Evolutionary conservation across 2,329 filamentous ascomycete species (phyloP), one percentile per base, ranked within the genome.

Genomic region (Grosmannia penicillata): DNA sequence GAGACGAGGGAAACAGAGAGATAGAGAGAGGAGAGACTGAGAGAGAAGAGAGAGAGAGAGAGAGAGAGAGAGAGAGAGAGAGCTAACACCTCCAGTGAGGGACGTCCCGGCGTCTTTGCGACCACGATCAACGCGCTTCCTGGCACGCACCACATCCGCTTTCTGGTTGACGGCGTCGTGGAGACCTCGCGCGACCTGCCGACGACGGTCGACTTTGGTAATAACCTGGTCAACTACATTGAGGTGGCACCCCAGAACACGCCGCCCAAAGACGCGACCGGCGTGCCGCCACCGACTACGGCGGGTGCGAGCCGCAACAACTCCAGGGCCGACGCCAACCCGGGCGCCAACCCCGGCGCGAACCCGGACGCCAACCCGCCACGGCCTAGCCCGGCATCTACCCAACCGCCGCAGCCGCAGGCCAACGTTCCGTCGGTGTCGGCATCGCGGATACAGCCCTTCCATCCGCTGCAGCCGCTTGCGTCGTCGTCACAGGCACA

Each of bases 141-240:
- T 4, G 91, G 91, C 48, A 98, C 91, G 6, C 89, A 98, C 56
- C 91, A 98, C 63, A 70, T 98, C 52, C 89, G 93, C 53, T 98
- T 96, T 61, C 72, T 98, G 48, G 86, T 95, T 36, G 89, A 96
- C 60, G 83, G 82, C 42, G 79, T 89, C 52, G 94, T 95, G 85
- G 75, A 80, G 54, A 91, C 86, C 13, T 91, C 85, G 14, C 77
- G 82, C 43, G 75, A 82, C 46, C 68, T 95, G 39, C 89, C 91
- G 13, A 96, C 91, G 0, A 93, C 91, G 2, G 91, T 98, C 42
- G 91, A 98, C 57, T 95, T 93, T 56, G 93, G 86, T 47, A 96
- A 96, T 62, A 93, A 94, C 54, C 68, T 98, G 15, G 89, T 98
- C 59, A 98, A 98, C 61, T 98, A 96, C 56, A 84, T 98, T 53